Evolutionary conservation across 352 stramenopile genomes (phyloP).

Genomic region (Thalassiosira sp.): DNA sequence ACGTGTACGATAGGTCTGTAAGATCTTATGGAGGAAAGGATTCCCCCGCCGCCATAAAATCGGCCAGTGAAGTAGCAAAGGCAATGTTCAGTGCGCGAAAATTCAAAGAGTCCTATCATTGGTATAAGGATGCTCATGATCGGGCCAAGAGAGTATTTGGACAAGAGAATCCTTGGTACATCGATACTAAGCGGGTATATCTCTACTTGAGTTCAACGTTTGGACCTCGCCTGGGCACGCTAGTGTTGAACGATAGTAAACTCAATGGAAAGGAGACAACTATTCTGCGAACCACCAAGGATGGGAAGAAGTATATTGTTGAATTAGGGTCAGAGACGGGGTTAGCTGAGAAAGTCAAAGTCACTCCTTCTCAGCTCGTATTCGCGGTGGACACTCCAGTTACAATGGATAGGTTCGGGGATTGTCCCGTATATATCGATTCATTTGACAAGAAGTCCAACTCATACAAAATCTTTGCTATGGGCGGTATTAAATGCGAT

Average conservation of each 20-base stretch:
- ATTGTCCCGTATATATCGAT: too few species aligned
- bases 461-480: background rate
- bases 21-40: background rate
- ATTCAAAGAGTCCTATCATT: background rate
- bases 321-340: background rate
- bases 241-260: background rate
- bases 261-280: background rate
- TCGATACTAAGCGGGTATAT: background rate
- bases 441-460: too few species aligned
- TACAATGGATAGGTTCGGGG: background rate
- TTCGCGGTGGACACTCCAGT: background rate
- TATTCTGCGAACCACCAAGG: background rate
- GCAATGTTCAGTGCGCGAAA: background rate
- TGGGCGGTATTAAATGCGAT: background rate
- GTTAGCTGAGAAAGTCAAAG: background rate
- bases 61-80: background rate
- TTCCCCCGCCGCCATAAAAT: background rate
- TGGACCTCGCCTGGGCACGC: background rate
- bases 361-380: background rate
- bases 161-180: background rate
- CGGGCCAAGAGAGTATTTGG: slow-evolving; percentile 1
- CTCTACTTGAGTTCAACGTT: background rate
- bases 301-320: background rate
- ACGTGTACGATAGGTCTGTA: background rate
- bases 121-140: slow-evolving; percentile 2